Conservation (phyloP, 805 yeast genomes). For the Wickerhamomyces rabaulensis region DNA sequence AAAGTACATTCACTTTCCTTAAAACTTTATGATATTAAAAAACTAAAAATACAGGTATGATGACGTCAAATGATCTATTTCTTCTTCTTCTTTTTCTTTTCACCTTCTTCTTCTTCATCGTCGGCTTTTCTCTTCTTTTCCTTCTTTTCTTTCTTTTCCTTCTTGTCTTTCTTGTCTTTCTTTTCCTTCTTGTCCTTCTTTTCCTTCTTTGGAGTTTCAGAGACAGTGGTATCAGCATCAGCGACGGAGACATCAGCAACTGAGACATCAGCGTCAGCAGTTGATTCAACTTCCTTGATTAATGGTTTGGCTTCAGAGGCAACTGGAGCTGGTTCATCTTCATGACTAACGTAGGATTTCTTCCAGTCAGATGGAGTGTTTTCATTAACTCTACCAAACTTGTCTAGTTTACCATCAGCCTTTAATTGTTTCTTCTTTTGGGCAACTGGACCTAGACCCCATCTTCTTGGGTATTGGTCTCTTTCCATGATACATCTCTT, state of each 20-base stretch:
- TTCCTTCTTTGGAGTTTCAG: slow-evolving; percentile 25
- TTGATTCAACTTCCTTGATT: slow-evolving; percentile 36
- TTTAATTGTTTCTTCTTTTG: slow-evolving; percentile 97
- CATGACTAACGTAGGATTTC: slow-evolving; percentile 70
- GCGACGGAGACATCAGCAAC: slow-evolving; percentile 25
- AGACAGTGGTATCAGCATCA: slow-evolving; percentile 22
- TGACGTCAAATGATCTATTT: slow-evolving; percentile 29
- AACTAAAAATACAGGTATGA: neutral
- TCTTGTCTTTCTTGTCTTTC: slow-evolving; percentile 53
- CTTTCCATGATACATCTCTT: slow-evolving; percentile 99
- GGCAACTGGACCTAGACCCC: slow-evolving; percentile 99
- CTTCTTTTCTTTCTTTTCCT: slow-evolving; percentile 57
- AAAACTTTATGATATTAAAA: neutral
- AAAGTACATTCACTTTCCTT: neutral
- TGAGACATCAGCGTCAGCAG: slow-evolving; percentile 17
- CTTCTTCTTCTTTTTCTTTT: slow-evolving; percentile 45
- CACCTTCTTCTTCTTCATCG: slow-evolving; percentile 47
- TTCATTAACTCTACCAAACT: slow-evolving; percentile 90
- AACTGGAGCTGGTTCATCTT: slow-evolving; percentile 45
- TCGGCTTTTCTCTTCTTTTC: slow-evolving; percentile 46
- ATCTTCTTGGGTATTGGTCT: slow-evolving; percentile 98
- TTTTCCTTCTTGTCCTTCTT: slow-evolving; percentile 46
- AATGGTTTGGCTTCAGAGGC: slow-evolving; percentile 40
- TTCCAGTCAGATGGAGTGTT: slow-evolving; percentile 94
- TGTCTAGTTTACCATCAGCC: slow-evolving; percentile 95